Evolutionary conservation across 78 protist species (phyloP), one percentile per base, ranked within the genome.

Genomic region (Protostelium mycophagum): DNA sequence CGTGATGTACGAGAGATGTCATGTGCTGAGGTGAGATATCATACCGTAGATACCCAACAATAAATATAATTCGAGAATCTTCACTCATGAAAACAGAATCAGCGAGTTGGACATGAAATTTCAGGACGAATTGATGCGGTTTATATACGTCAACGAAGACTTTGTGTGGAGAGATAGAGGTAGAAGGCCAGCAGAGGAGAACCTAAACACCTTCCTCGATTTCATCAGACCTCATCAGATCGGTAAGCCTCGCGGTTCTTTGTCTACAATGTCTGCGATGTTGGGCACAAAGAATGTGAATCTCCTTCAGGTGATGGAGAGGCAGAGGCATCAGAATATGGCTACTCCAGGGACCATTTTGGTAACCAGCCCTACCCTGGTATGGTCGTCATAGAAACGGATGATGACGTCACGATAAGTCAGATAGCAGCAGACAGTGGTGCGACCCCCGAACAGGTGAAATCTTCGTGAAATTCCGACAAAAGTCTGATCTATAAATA

Each of bases 141-240:
- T 5, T 5, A 36, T 85, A 5, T 85, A 37, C 37, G 16, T 36
- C 37, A 85, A 85, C 37, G 86, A 85, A 85, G 86, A 85, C 16
- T 37, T 35, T 16, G 86, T 85, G 37, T 85, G 86, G 86, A 35
- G 86, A 85, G 86, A 85, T 16, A 85, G 86, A 85, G 86, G 86
- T 37, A 36, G 86, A 85, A 85, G 86, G 16, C 86, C 86, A 37
- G 86, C 63, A 16, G 86, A 85, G 37, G 86, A 85, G 37, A 85
- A 35, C 16, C 86, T 85, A 85, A 5, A 85, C n/a, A 16, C 86
- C 63, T 85, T 85, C 37, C 16, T 85, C n/a, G 16, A 85, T 36
- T 85, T 85, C 16, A 16, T 85, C 16, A 5, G 37, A 25, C 86
- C 86, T 16, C 5, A 16, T 25, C 73, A 51, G 16, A 16, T 25